Base-by-base conservation (phyloP, 2,329 filamentous ascomycete species). In the Chaetomiaceae sp. region DNA sequence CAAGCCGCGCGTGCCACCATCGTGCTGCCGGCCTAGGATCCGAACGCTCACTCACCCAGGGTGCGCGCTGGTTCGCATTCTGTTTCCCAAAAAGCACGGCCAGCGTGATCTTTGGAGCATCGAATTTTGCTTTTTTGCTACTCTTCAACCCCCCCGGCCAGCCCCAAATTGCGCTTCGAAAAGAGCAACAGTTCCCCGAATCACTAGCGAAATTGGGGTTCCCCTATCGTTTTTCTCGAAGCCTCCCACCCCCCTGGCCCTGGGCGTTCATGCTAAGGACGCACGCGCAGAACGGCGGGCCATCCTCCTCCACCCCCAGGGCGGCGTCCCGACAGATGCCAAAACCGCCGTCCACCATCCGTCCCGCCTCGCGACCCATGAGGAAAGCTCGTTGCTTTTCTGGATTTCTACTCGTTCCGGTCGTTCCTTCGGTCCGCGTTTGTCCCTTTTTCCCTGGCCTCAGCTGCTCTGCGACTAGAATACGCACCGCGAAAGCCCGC, bases 181-280 rank as follows among this genome's bases (percentile, higher is more conserved):
- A 58, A 62, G 61, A 59, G 57, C 62, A 62, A 58, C 55, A 57
- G 52, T 61, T 50, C 63, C 63, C 61, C 62, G 63, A 62, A 61
- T 63, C 64, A 61, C 69, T 72, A 73, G 69, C 68, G 71, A 73
- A 62, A 73, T 73, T 73, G 66, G 64, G 63, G 57, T 57, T 64
- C 63, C 65, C 66, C 66, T 67, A 69, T 62, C 60, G 33, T 40
- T 56, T 59, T 62, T 61, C 57, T 61, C 63, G 55, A 60, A 61
- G 62, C 58, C 52, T n/a, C n/a, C n/a, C n/a, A n/a, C n/a, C 61
- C 23, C 62, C 65, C 65, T 58, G 56, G 64, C 59, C 62, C 61
- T 62, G 56, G 62, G 59, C 61, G 63, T 69, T 67, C 66, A 69
- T 69, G 67, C 66, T 64, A 63, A 65, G 61, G 8, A 20, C 8